Evolutionary conservation across 495 filamentous ascomycete species (phyloP), one percentile per base, ranked within the genome.

Genomic region (Penicillium malachiteum): DNA sequence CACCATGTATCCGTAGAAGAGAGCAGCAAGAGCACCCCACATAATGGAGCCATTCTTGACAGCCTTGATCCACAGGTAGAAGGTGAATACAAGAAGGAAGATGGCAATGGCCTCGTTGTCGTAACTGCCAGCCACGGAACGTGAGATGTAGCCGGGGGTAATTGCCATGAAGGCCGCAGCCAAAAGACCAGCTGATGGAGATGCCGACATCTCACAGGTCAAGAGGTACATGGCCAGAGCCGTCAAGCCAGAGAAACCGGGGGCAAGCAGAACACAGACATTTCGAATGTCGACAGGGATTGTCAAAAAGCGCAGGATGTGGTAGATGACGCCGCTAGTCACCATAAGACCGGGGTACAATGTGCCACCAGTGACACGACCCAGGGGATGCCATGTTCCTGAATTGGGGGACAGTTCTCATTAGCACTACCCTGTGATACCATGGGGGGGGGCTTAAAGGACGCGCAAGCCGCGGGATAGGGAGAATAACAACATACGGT

Each of bases 1-100:
- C 38, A 99, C 95, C 95, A 99, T 99, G 81, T 99, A 99, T 54
- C 95, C 95, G 71, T 99, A 99, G 77, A 96, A 99, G 55, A 99
- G 76, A 35, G 95, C 95, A 56, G 92, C 92, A 57, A 97, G 78
- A 13, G 90, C 92, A 48, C 91, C 94, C 93, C 93, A 99, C 71
- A 96, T 89, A 52, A 92, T 88, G 14, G 93, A 97, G 30, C 95
- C 95, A 57, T 88, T 84, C 79, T 97, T 99, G 57, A 99, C 80
- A 2, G 94, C 89, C 79, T 97, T 97, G 75, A 99, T 96, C 95
- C 95, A 99, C 45, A 97, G 83, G 74, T 85, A 97, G 79, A 97
- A 99, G 70, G 95, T 99, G 72, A 96, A 97, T 46, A 99, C 96
- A 34, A 99, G 82, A 54, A 99, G 76, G 79, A 97, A 97, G 63